Conservation (phyloP, 2,329 filamentous ascomycete species). For the Penicillium sp. region DNA sequence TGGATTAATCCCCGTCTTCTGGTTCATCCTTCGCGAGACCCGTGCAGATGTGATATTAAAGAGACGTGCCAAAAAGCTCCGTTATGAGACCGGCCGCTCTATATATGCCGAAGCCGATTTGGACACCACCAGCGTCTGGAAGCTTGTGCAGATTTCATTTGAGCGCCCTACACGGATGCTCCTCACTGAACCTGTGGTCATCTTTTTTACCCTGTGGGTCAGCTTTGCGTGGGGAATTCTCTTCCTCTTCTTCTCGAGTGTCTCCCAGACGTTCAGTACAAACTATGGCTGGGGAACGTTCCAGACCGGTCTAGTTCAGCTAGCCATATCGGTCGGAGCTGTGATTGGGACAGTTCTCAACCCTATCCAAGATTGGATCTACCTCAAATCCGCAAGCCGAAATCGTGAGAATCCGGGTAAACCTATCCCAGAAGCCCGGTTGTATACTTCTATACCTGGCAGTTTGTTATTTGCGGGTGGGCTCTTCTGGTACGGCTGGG, state of each 20-base stretch:
- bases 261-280: slow-evolving; percentile 42
- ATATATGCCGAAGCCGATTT: slow-evolving; percentile 32
- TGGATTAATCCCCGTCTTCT: slow-evolving; percentile 43
- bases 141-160: slow-evolving; percentile 42
- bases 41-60: slow-evolving; percentile 45
- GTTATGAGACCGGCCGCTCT: slow-evolving; percentile 35
- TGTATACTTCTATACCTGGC: slow-evolving; percentile 46
- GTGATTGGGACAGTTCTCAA: slow-evolving; percentile 45
- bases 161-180: slow-evolving; percentile 43
- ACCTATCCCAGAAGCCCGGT: slow-evolving; percentile 45
- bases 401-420: slow-evolving; percentile 40
- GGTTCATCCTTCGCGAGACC: slow-evolving; percentile 44
- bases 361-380: slow-evolving; percentile 39
- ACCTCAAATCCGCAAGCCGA: slow-evolving; percentile 20
- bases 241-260: slow-evolving; percentile 45
- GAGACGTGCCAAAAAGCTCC: slow-evolving; percentile 41
- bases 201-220: slow-evolving; percentile 47
- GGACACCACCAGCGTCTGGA: slow-evolving; percentile 22
- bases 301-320: slow-evolving; percentile 42
- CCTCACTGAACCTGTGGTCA: slow-evolving; percentile 45
- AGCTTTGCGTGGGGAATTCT: slow-evolving; percentile 48
- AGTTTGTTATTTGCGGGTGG: slow-evolving; percentile 38
- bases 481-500: slow-evolving; percentile 42
- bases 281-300: slow-evolving; percentile 40
- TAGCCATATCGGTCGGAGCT: slow-evolving; percentile 46